Conservation (phyloP, 1,139 yeast species). For the Saccharomycopsis hybrid region DNA sequence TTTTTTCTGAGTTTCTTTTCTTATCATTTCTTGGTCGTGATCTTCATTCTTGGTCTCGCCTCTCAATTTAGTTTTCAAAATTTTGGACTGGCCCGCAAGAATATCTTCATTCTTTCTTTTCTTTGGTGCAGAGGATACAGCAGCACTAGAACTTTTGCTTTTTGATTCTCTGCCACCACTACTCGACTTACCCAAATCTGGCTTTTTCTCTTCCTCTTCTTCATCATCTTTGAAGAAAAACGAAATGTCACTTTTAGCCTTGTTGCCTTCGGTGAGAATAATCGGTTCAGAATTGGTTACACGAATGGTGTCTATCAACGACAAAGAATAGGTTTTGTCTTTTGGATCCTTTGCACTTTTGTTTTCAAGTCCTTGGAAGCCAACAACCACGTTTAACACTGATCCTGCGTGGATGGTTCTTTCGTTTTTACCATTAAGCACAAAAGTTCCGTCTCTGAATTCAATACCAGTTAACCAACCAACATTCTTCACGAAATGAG, state of each 20-base stretch:
- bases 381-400: slow-evolving; percentile 69
- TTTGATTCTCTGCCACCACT: slow-evolving; percentile 27
- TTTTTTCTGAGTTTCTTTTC: slow-evolving; percentile 76
- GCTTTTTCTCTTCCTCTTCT: slow-evolving; percentile 8
- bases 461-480: slow-evolving; percentile 93
- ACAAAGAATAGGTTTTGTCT: slow-evolving; percentile 54
- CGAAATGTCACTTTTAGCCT: slow-evolving; percentile 67
- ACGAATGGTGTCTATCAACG: slow-evolving; percentile 78
- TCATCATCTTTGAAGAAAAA: slow-evolving; percentile 79
- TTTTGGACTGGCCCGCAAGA: slow-evolving; percentile 32
- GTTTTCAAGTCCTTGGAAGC: slow-evolving; percentile 59
- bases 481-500: slow-evolving; percentile 67
- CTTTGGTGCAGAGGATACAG: slow-evolving; percentile 23
- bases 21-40: slow-evolving; percentile 74
- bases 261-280: slow-evolving; percentile 69
- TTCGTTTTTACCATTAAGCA: slow-evolving; percentile 69
- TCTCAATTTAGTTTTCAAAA: slow-evolving; percentile 73
- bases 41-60: slow-evolving; percentile 69
- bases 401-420: slow-evolving; percentile 66
- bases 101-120: slow-evolving; percentile 21
- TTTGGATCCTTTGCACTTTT: slow-evolving; percentile 41
- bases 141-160: slow-evolving; percentile 10
- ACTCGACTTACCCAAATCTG: no score
- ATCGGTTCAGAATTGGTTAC: slow-evolving; percentile 53
- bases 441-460: slow-evolving; percentile 73